Percentiles rank a stretch among this genome's conserved stretches.
phyloP scores from a whole-genome alignment of 192 early-diverging fungal genomes.

The Backusella circina region DNA sequence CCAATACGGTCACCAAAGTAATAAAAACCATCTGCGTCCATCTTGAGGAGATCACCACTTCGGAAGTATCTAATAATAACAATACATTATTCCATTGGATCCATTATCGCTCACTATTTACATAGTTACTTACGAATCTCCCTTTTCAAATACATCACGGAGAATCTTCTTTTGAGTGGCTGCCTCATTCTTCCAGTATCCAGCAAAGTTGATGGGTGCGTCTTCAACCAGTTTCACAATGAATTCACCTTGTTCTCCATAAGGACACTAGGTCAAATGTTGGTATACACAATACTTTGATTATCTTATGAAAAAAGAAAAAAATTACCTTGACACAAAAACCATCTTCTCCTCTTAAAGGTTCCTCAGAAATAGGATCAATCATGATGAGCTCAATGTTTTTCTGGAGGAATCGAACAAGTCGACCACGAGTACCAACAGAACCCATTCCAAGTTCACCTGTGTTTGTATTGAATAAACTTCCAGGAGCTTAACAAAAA shows the following conservation, averaged over 20 bases:
- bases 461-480: constrained; percentile 41
- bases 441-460: constrained; percentile 50
- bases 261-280: constrained; percentile 11
- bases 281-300: neutral
- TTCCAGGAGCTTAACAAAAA: constrained; percentile 11
- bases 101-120: neutral
- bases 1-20: constrained; percentile 68
- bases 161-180: constrained; percentile 50
- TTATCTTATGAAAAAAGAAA: neutral
- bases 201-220: constrained; percentile 32
- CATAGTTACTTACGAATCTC: constrained; percentile 42
- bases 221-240: constrained; percentile 37
- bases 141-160: constrained; percentile 53
- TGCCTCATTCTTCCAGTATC: constrained; percentile 48
- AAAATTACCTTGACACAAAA: constrained; percentile 40
- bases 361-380: constrained; percentile 51
- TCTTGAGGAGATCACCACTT: constrained; percentile 57
- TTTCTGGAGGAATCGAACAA: constrained; percentile 17
- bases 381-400: constrained; percentile 53
- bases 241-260: constrained; percentile 58
- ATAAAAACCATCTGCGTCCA: constrained; percentile 43
- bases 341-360: constrained; percentile 45
- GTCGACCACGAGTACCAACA: constrained; percentile 50
- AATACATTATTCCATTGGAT: too few species aligned
- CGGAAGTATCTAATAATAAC: constrained; percentile 47